These are phyloP conservation scores for Cyberlindnera amylophila DNA, from an alignment of 805 yeast species.

Conservation along the genomic window DNA sequence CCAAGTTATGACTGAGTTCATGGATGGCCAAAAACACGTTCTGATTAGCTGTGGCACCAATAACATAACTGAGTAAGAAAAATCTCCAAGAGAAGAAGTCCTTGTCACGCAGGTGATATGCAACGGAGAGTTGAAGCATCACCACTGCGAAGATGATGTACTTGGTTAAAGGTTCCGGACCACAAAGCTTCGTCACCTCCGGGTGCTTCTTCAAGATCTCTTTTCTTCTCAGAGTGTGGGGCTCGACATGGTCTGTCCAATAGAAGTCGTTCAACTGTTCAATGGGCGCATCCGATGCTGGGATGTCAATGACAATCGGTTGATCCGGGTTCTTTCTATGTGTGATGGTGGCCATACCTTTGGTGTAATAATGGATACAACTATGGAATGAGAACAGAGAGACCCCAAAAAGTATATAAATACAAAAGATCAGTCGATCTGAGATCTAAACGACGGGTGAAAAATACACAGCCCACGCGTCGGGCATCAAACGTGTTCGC, in stretches of 20 bases:
- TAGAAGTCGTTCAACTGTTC: constrained; percentile 58
- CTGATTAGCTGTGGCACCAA: constrained; percentile 86
- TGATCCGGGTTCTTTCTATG: constrained; percentile 26
- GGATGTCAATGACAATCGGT: constrained; percentile 29
- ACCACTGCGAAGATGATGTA: constrained; percentile 69
- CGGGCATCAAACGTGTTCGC: not conserved
- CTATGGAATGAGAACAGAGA: not conserved
- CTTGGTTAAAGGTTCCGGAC: constrained; percentile 83
- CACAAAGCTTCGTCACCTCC: constrained; percentile 72
- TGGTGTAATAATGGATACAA: not conserved
- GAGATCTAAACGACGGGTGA: not conserved
- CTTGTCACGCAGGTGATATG: constrained; percentile 57
- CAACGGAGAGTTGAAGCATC: constrained; percentile 58
- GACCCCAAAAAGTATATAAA: not conserved
- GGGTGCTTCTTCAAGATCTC: constrained; percentile 73
- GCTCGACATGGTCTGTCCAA: constrained; percentile 82
- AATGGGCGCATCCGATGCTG: constrained; percentile 28
- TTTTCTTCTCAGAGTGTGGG: constrained; percentile 73
- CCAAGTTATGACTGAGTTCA: constrained; percentile 81
- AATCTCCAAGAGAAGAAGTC: constrained; percentile 51
- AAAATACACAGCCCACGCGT: not conserved
- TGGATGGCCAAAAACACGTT: constrained; percentile 85
- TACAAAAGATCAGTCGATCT: not conserved
- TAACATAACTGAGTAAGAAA: constrained; percentile 60
- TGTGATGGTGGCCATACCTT: constrained; percentile 26